Evolutionary conservation across 768 basidiomycete species (phyloP).

Genomic region (Ramaria sp.): DNA sequence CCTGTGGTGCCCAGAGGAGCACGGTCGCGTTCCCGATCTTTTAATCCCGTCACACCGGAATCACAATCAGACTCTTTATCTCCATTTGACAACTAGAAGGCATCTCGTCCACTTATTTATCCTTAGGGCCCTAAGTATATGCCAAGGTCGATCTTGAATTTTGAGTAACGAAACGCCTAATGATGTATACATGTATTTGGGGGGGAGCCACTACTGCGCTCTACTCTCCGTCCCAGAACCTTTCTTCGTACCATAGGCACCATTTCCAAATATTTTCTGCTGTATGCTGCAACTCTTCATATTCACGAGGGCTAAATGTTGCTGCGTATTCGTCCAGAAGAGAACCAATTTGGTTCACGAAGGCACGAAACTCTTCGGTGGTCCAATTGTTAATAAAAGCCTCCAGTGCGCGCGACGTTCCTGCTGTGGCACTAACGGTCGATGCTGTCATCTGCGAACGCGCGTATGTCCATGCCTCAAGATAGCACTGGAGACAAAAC

Average conservation of each 20-base stretch:
- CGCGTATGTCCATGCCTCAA: conserved; percentile 52
- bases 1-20: background rate
- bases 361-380: conserved; percentile 18
- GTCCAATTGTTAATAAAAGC: conserved; percentile 60
- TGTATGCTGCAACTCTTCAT: background rate
- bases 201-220: too few relatives aligned
- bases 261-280: conserved; percentile 3
- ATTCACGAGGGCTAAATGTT: background rate
- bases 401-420: conserved; percentile 22
- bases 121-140: background rate
- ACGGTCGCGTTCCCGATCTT: background rate
- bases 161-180: too few relatives aligned
- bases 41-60: background rate
- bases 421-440: background rate
- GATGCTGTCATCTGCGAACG: background rate
- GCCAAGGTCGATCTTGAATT: too few relatives aligned
- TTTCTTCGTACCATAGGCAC: conserved; percentile 3
- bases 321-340: conserved; percentile 14
- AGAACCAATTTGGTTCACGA: conserved; percentile 18
- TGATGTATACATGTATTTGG: too few relatives aligned
- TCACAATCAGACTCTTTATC: background rate
- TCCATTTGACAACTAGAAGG: conserved; percentile 2
- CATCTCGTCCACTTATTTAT: background rate
- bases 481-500: conserved; percentile 40
- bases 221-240: conserved; percentile 4